phyloP scores from a whole-genome alignment of 495 filamentous ascomycete genomes.

The Monascus purpureus region DNA sequence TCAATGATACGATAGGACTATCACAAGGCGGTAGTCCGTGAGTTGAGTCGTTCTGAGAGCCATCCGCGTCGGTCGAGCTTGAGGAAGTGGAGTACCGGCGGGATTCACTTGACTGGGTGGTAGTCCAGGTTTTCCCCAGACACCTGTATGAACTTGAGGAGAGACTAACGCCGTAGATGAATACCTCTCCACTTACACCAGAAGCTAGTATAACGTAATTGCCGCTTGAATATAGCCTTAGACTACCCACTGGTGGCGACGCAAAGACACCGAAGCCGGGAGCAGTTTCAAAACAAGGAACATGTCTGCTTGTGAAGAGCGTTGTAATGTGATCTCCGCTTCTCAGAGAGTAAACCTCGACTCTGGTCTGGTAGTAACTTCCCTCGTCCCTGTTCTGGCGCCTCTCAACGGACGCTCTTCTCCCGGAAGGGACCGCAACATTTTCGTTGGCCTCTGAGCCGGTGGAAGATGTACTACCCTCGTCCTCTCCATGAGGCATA shows the following conservation, averaged over 20 bases:
- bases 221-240: slow-evolving; percentile 53
- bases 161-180: slow-evolving; percentile 43
- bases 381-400: slow-evolving; percentile 21
- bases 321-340: slow-evolving; percentile 53
- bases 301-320: slow-evolving; percentile 45
- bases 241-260: slow-evolving; percentile 53
- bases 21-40: slow-evolving; percentile 31
- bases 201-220: slow-evolving; percentile 60
- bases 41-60: slow-evolving; percentile 34
- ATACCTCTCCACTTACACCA: slow-evolving; percentile 73
- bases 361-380: slow-evolving; percentile 62
- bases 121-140: slow-evolving; percentile 79
- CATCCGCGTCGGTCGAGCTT: slow-evolving; percentile 38
- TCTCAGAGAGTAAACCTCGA: slow-evolving; percentile 70
- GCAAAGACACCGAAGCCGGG: slow-evolving; percentile 28
- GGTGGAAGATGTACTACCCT: slow-evolving; percentile 19
- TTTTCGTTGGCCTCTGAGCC: slow-evolving; percentile 24
- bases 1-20: slow-evolving; percentile 58
- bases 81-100: slow-evolving; percentile 40
- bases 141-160: slow-evolving; percentile 50
- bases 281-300: slow-evolving; percentile 27
- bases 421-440: slow-evolving; percentile 7
- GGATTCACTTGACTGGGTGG: slow-evolving; percentile 43
- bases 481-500: slow-evolving; percentile 26
- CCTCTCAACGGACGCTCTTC: slow-evolving; percentile 14